Conservation (phyloP, 108 stramenopile species). For the Skeletonema costatum region DNA sequence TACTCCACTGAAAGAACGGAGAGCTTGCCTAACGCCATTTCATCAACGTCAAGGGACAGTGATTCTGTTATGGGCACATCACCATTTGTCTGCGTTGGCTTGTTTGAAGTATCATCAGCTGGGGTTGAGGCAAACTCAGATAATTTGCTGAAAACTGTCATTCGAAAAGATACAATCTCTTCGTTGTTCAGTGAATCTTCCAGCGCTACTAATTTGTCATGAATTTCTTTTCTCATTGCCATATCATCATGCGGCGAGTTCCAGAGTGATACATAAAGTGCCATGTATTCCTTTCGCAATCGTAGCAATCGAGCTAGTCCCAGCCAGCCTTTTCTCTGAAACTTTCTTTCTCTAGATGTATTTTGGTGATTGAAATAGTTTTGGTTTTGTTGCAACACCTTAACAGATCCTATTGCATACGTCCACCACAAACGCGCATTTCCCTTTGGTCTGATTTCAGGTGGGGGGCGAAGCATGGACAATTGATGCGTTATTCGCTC, state of each 20-base stretch:
- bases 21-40: slow-evolving; percentile 1
- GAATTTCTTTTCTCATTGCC: slow-evolving; percentile 6
- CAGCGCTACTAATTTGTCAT: slow-evolving; percentile 45
- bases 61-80: background rate
- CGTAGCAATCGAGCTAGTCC: slow-evolving; percentile 46
- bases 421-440: slow-evolving; percentile 67
- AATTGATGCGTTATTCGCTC: slow-evolving; percentile 20
- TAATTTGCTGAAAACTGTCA: slow-evolving; percentile 37
- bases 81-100: background rate
- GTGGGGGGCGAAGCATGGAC: slow-evolving; percentile 33
- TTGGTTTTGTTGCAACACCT: slow-evolving; percentile 20
- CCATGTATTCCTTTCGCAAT: slow-evolving; percentile 44
- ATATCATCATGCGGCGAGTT: background rate
- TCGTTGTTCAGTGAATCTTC: slow-evolving; percentile 55
- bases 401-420: slow-evolving; percentile 59
- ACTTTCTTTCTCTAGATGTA: background rate
- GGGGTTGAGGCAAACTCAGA: background rate
- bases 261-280: slow-evolving; percentile 43
- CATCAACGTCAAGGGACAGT: background rate
- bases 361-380: background rate
- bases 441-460: slow-evolving; percentile 23
- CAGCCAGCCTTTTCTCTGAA: slow-evolving; percentile 55
- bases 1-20: slow-evolving; percentile 9
- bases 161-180: slow-evolving; percentile 72
- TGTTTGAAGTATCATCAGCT: background rate